Evolutionary conservation across 192 early-diverging fungal species (phyloP).

Genomic region (Backusella morwellensis): DNA sequence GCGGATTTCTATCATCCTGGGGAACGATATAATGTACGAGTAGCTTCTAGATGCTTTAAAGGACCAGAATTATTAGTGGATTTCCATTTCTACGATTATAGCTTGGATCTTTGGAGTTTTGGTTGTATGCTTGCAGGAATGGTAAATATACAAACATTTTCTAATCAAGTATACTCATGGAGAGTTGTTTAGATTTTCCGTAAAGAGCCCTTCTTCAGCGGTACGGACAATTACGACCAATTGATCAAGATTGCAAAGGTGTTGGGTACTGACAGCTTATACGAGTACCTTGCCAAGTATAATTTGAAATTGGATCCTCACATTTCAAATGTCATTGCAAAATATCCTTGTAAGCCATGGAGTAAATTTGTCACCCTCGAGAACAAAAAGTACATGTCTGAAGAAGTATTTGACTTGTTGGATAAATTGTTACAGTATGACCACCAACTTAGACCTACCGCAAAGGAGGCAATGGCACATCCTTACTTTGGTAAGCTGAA

Average conservation of each 20-base stretch:
- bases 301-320: conserved; percentile 86
- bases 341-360: conserved; percentile 80
- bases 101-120: conserved; percentile 98
- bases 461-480: conserved; percentile 85
- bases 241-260: conserved; percentile 98
- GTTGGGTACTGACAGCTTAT: conserved; percentile 92
- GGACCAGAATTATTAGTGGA: conserved; percentile 98
- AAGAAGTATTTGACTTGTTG: conserved; percentile 86
- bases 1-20: conserved; percentile 99
- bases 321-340: conserved; percentile 88
- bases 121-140: conserved; percentile 99
- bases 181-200: conserved; percentile 79
- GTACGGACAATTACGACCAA: conserved; percentile 98
- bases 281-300: conserved; percentile 93
- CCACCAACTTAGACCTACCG: conserved; percentile 84
- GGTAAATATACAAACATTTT: conserved; percentile 45
- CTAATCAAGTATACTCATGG: background rate
- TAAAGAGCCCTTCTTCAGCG: conserved; percentile 99
- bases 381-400: conserved; percentile 79
- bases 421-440: conserved; percentile 90
- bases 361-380: conserved; percentile 74
- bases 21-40: conserved; percentile 96
- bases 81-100: conserved; percentile 98
- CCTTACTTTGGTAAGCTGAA: conserved; percentile 60
- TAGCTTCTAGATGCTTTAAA: conserved; percentile 98